phyloP scores from a whole-genome alignment of 1,284 basidiomycete species.

The Cryptococcus sp. region DNA sequence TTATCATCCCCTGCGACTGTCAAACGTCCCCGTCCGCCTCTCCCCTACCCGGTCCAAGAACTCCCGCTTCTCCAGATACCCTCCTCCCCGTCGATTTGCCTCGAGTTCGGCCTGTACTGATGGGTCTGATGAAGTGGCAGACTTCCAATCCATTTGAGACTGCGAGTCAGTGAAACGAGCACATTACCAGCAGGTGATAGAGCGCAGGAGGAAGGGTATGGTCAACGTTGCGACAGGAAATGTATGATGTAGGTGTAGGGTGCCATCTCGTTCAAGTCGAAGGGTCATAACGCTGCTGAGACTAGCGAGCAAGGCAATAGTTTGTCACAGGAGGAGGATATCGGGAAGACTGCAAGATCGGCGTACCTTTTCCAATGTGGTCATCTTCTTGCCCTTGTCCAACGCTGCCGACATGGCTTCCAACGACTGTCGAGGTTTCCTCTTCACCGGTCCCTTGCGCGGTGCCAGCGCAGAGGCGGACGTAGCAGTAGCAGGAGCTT shows the following conservation, averaged over 20 bases:
- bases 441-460: conserved; percentile 14
- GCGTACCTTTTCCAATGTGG: conserved; percentile 46
- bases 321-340: too few relatives aligned
- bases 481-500: background rate
- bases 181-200: too few relatives aligned
- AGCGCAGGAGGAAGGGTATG: too few relatives aligned
- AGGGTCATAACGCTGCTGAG: background rate
- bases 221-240: too few relatives aligned
- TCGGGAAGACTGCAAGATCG: conserved; percentile 5
- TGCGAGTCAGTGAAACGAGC: conserved; percentile 18
- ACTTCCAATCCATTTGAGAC: conserved; percentile 46
- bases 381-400: conserved; percentile 45
- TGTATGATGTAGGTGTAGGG: too few relatives aligned
- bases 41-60: conserved; percentile 44
- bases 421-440: conserved; percentile 42
- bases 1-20: background rate
- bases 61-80: conserved; percentile 41
- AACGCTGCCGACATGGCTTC: conserved; percentile 43
- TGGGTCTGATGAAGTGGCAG: conserved; percentile 24
- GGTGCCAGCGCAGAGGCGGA: background rate
- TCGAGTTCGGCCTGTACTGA: conserved; percentile 34
- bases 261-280: background rate
- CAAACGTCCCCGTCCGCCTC: conserved; percentile 19
- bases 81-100: conserved; percentile 36
- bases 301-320: background rate